Conservation (phyloP, 164 flowering plant species). For the Cinnamomum chago region DNA sequence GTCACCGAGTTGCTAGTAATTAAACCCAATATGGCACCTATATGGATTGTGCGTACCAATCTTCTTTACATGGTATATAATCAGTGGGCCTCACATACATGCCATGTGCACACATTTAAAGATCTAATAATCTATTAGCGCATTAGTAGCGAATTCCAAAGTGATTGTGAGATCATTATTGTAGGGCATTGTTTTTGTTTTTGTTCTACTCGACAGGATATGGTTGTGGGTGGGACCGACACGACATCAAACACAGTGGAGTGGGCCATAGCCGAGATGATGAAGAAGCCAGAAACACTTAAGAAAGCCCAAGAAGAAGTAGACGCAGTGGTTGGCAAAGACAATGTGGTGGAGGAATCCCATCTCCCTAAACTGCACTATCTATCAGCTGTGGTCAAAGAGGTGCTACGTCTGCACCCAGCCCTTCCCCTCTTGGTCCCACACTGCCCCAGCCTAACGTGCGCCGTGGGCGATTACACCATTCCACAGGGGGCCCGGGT, state of each 20-base stretch:
- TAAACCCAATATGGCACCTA: too few species aligned
- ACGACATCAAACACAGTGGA: slow-evolving; percentile 37
- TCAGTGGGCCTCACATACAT: too few species aligned
- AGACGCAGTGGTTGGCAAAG: slow-evolving; percentile 29
- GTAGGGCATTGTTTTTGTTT: too few species aligned
- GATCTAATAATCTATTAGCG: too few species aligned
- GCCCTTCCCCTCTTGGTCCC: slow-evolving; percentile 44
- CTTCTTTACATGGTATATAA: too few species aligned
- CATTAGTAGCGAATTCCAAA: too few species aligned
- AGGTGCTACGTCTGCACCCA: slow-evolving; percentile 40
- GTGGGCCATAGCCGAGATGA: slow-evolving; percentile 37
- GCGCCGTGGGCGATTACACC: slow-evolving; percentile 45
- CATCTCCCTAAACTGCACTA: slow-evolving; percentile 33
- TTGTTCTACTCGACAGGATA: slow-evolving; percentile 23
- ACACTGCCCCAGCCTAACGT: slow-evolving; percentile 43
- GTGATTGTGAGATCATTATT: too few species aligned
- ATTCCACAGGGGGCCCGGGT: slow-evolving; percentile 52
- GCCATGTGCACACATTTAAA: too few species aligned
- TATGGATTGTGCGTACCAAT: too few species aligned
- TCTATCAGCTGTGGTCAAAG: slow-evolving; percentile 38
- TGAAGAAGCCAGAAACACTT: slow-evolving; percentile 32
- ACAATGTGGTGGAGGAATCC: slow-evolving; percentile 36
- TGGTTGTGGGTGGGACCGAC: slow-evolving; percentile 46
- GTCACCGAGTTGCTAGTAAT: too few species aligned
- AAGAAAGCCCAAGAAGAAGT: slow-evolving; percentile 33